Percentiles rank a stretch among this genome's conserved stretches.
Evolutionary conservation across 495 filamentous ascomycete genomes (phyloP).

Genomic region (Podospora tetraspora): DNA sequence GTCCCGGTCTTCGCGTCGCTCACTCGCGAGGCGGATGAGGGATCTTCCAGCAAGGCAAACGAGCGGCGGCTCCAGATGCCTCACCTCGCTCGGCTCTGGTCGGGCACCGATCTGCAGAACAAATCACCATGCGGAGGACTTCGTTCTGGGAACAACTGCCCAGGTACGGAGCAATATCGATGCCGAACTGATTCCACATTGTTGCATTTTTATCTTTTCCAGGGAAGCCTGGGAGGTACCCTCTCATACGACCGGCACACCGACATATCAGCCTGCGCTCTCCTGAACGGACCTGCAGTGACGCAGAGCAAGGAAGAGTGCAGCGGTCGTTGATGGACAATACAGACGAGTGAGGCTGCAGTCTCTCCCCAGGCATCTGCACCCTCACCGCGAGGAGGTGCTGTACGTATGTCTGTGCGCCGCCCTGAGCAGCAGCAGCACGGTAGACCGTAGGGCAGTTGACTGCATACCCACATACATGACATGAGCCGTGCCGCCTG

Average conservation of each 20-base stretch:
- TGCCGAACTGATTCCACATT: not conserved
- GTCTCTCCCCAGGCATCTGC: not conserved
- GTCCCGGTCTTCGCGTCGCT: not conserved
- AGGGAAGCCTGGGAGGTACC: not conserved
- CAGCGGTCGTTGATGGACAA: too few relatives aligned
- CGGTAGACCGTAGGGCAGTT: not conserved
- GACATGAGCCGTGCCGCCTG: not conserved
- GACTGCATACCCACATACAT: not conserved
- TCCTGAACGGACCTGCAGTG: not conserved
- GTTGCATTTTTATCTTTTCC: not conserved
- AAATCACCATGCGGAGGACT: not conserved
- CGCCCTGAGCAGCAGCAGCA: not conserved
- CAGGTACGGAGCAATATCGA: not conserved
- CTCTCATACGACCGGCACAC: not conserved
- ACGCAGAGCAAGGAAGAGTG: not conserved
- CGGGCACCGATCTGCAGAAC: not conserved
- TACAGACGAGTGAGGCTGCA: not conserved
- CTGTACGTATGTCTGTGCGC: not conserved
- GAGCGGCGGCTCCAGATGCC: not conserved
- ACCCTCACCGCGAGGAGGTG: not conserved
- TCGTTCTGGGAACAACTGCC: not conserved
- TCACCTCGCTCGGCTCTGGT: not conserved
- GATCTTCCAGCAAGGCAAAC: not conserved
- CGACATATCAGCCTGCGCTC: not conserved
- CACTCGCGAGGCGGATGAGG: not conserved